phyloP scores from a whole-genome alignment of 1,284 basidiomycete species.

The Austroboletus novae-zelandiae region DNA sequence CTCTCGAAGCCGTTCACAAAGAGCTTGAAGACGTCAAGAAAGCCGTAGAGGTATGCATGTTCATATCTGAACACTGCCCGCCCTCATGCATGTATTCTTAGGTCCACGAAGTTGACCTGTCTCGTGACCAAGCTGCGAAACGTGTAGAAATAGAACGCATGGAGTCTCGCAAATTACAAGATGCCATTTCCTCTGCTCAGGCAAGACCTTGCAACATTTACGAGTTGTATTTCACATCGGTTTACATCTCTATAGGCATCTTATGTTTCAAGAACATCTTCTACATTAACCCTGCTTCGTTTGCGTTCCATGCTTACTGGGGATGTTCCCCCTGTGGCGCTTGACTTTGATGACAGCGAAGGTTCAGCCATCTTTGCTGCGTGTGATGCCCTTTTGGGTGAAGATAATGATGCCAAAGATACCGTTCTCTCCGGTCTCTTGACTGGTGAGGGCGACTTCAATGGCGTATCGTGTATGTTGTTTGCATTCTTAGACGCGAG shows the following conservation, averaged over 20 bases:
- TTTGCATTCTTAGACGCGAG: not conserved
- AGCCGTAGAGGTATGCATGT: slow-evolving; percentile 70
- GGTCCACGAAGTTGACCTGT: slow-evolving; percentile 64
- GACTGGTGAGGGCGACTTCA: slow-evolving; percentile 52
- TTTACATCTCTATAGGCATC: slow-evolving; percentile 11
- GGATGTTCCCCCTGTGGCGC: slow-evolving; percentile 41
- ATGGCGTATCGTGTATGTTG: slow-evolving; percentile 58
- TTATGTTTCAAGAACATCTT: slow-evolving; percentile 38
- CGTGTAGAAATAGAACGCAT: slow-evolving; percentile 52
- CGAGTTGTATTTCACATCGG: not conserved
- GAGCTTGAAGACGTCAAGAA: slow-evolving; percentile 82
- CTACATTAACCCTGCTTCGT: slow-evolving; percentile 64
- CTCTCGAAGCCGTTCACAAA: slow-evolving; percentile 71
- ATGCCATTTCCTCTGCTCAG: slow-evolving; percentile 58
- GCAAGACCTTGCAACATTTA: slow-evolving; percentile 35
- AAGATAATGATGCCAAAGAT: slow-evolving; percentile 48
- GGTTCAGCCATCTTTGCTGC: slow-evolving; percentile 50
- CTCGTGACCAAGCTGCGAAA: slow-evolving; percentile 52
- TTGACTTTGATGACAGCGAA: slow-evolving; percentile 52
- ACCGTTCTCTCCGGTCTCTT: slow-evolving; percentile 54
- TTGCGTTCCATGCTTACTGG: slow-evolving; percentile 57
- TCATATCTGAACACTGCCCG: not conserved
- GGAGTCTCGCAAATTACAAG: slow-evolving; percentile 51
- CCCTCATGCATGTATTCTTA: slow-evolving; percentile 25
- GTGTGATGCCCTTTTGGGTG: slow-evolving; percentile 52